These are phyloP conservation scores for Paracoccidioides brasiliensis DNA, from an alignment of 2,329 filamentous ascomycete genomes.

Conservation along the genomic window DNA sequence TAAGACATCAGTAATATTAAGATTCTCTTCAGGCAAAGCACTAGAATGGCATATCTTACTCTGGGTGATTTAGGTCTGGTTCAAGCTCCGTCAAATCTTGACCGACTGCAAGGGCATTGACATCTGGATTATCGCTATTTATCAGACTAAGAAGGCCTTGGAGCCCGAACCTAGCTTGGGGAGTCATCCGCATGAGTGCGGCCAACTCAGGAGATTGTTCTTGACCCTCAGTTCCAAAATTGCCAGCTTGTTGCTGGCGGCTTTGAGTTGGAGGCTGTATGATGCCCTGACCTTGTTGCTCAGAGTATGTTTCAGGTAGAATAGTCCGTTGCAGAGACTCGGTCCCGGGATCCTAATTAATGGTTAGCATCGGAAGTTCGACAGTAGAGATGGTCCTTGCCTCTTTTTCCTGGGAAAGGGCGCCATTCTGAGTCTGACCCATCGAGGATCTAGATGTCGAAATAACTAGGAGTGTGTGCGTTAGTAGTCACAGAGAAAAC, in stretches of 20 bases:
- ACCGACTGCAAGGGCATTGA: slow-evolving; percentile 44
- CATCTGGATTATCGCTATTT: slow-evolving; percentile 40
- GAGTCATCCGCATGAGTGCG: slow-evolving; percentile 44
- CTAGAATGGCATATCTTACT: slow-evolving; percentile 32
- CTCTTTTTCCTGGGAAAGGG: slow-evolving; percentile 32
- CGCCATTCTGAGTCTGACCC: slow-evolving; percentile 30
- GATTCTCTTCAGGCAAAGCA: background rate
- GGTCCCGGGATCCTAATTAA: slow-evolving; percentile 24
- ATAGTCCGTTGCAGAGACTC: slow-evolving; percentile 18
- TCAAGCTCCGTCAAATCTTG: slow-evolving; percentile 52
- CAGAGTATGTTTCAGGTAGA: slow-evolving; percentile 20
- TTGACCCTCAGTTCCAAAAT: slow-evolving; percentile 13
- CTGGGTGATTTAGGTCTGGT: slow-evolving; percentile 49
- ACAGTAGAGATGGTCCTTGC: slow-evolving; percentile 10
- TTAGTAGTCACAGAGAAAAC: slow-evolving; percentile 8
- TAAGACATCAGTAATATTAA: background rate
- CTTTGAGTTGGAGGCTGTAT: slow-evolving; percentile 18
- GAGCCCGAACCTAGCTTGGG: slow-evolving; percentile 47
- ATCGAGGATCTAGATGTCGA: slow-evolving; percentile 31
- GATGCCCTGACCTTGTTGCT: slow-evolving; percentile 18
- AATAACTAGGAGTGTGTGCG: slow-evolving; percentile 18
- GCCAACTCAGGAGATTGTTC: slow-evolving; percentile 26
- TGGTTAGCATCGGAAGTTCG: slow-evolving; percentile 6
- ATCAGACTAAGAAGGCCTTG: slow-evolving; percentile 47
- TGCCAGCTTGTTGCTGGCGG: slow-evolving; percentile 21